These are phyloP conservation scores for Triangularia setosa DNA, from an alignment of 2,329 filamentous ascomycete genomes.

Conservation along the genomic window DNA sequence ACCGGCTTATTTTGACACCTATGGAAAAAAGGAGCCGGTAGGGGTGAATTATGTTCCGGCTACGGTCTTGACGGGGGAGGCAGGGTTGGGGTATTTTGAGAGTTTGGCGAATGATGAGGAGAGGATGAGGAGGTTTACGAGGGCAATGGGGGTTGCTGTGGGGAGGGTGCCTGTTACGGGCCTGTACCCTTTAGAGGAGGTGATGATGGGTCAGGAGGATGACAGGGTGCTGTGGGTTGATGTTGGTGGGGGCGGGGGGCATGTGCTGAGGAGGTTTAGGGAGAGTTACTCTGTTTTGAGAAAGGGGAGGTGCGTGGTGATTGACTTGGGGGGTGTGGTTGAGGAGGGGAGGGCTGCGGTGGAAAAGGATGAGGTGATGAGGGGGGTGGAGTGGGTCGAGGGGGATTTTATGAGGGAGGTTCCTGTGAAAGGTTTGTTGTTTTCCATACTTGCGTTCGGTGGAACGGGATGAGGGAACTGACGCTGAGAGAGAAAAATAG, in stretches of 20 bases:
- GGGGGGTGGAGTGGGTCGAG: slow-evolving; percentile 25
- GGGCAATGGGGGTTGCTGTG: slow-evolving; percentile 28
- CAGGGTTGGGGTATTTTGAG: slow-evolving; percentile 27
- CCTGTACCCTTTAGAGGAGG: slow-evolving; percentile 28
- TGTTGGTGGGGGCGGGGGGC: slow-evolving; percentile 31
- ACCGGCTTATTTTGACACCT: slow-evolving; percentile 28
- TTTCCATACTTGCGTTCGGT: background rate
- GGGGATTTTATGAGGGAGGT: slow-evolving; percentile 30
- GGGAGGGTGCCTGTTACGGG: slow-evolving; percentile 28
- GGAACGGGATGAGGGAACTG: background rate
- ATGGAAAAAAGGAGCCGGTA: slow-evolving; percentile 27
- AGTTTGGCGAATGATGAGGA: slow-evolving; percentile 25
- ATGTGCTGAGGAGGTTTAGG: slow-evolving; percentile 28
- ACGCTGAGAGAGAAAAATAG: slow-evolving; percentile 4
- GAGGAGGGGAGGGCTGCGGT: slow-evolving; percentile 14
- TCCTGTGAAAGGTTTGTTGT: slow-evolving; percentile 29
- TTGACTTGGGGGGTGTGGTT: slow-evolving; percentile 31
- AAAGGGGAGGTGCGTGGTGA: slow-evolving; percentile 27
- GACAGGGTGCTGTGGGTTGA: slow-evolving; percentile 30
- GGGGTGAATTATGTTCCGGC: slow-evolving; percentile 27
- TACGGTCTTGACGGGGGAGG: slow-evolving; percentile 25
- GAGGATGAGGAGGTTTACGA: slow-evolving; percentile 25
- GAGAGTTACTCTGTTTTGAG: slow-evolving; percentile 23
- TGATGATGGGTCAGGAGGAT: slow-evolving; percentile 18
- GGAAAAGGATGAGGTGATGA: slow-evolving; percentile 18